Percentiles rank a stretch among this genome's conserved stretches.
phyloP scores from a whole-genome alignment of 139 green algal species.

The Chlorella sp. region DNA sequence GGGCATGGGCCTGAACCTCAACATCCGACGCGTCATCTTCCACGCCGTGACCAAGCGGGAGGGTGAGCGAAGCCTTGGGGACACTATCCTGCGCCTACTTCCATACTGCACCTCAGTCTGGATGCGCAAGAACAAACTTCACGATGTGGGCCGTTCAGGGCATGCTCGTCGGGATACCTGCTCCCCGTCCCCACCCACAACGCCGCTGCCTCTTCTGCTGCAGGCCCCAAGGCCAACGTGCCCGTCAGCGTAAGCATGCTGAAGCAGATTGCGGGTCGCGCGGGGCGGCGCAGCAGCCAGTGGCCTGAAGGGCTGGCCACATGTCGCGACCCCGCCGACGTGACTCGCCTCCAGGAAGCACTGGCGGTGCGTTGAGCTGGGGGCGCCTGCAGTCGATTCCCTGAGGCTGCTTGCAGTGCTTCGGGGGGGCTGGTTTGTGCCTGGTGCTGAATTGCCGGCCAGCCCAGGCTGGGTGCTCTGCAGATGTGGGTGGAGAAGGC shows the following conservation, averaged over 20 bases:
- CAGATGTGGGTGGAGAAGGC: too few species aligned
- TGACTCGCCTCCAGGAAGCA: slow-evolving; percentile 30
- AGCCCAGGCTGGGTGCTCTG: not conserved
- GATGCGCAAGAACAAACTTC: too few species aligned
- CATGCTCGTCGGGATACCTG: too few species aligned
- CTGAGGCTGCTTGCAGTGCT: not conserved
- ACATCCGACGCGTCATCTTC: slow-evolving; percentile 94
- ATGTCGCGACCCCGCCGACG: slow-evolving; percentile 29
- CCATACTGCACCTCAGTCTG: too few species aligned
- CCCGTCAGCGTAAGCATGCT: slow-evolving; percentile 38
- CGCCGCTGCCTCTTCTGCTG: not conserved
- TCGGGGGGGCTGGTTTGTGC: not conserved
- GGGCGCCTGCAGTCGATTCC: too few species aligned
- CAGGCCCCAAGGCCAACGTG: slow-evolving; percentile 7
- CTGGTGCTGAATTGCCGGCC: not conserved
- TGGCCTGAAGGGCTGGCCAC: slow-evolving; percentile 43
- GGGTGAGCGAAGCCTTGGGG: too few species aligned
- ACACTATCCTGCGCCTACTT: too few species aligned
- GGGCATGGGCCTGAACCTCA: slow-evolving; percentile 98
- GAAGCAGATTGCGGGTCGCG: slow-evolving; percentile 66
- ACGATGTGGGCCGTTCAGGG: too few species aligned
- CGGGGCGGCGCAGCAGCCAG: slow-evolving; percentile 47
- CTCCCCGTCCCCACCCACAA: not conserved
- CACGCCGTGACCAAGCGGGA: slow-evolving; percentile 84
- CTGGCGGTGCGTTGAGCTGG: slow-evolving; percentile 22